phyloP scores from a whole-genome alignment of 371 early-diverging fungal genomes.

The Lichtheimia ramosa region DNA sequence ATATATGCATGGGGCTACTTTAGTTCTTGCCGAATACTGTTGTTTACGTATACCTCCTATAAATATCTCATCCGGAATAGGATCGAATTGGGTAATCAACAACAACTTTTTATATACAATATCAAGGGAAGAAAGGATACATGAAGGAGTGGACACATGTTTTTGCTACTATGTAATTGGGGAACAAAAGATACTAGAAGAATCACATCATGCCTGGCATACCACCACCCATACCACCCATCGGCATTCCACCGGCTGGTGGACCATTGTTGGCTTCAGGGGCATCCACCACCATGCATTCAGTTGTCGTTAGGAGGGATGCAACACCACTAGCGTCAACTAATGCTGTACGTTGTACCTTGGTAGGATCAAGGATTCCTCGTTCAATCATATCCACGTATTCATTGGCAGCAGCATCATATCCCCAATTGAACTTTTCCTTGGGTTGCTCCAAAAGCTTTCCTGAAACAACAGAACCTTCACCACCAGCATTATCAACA shows the following conservation, averaged over 20 bases:
- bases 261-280: conserved; percentile 72
- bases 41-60: too few species aligned
- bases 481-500: conserved; percentile 94
- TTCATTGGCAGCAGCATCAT: conserved; percentile 88
- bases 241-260: conserved; percentile 46
- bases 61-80: too few species aligned
- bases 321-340: conserved; percentile 96
- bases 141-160: too few species aligned
- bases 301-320: conserved; percentile 92
- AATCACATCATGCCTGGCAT: conserved; percentile 54
- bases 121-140: too few species aligned
- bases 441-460: conserved; percentile 81
- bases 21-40: too few species aligned
- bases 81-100: too few species aligned
- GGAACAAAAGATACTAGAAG: too few species aligned
- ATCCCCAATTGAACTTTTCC: conserved; percentile 86
- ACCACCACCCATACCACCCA: conserved; percentile 38
- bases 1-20: too few species aligned
- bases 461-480: conserved; percentile 96
- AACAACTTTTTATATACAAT: too few species aligned
- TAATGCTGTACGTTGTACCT: conserved; percentile 96
- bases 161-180: too few species aligned
- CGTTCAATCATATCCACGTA: conserved; percentile 94
- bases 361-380: conserved; percentile 97
- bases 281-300: conserved; percentile 96